These are phyloP conservation scores for Vitis vinifera DNA, from an alignment of 164 flowering plant species.

Conservation along the genomic window ASM3070453v1 NC_081822.1:32712001-32712500, in stretches of 20 bases:
- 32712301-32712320: background rate
- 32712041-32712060: background rate
- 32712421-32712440: conserved; percentile 21
- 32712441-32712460: conserved; percentile 18
- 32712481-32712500: conserved; percentile 70
- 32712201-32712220: conserved; percentile 55
- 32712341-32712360: no score
- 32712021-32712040: conserved; percentile 49
- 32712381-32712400: no score
- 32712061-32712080: background rate
- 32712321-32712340: conserved; percentile 29
- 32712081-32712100: background rate
- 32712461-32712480: conserved; percentile 63
- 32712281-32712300: no score
- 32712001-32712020: conserved; percentile 99
- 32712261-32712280: background rate
- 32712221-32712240: conserved; percentile 79
- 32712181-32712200: conserved; percentile 95
- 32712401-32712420: no score
- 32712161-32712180: conserved; percentile 95
- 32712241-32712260: conserved; percentile 53
- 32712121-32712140: conserved; percentile 68
- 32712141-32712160: conserved; percentile 75
- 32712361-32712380: no score
- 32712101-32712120: conserved; percentile 69